phyloP scores from a whole-genome alignment of 805 yeast genomes.

The Ogataea naganishii region DNA sequence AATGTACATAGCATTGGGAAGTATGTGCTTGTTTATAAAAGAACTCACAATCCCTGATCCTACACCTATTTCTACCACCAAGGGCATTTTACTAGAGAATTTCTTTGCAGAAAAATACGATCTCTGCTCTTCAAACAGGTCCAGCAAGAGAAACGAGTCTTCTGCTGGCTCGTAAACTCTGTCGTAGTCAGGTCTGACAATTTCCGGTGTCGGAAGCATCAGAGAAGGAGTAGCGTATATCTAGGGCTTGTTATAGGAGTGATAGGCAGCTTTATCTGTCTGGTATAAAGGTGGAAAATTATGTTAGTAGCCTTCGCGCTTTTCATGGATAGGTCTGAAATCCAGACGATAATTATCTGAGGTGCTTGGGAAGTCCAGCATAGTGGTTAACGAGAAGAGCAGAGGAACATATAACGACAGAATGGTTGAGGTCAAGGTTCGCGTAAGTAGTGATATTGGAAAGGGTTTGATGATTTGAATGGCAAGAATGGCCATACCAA shows the following conservation, averaged over 20 bases:
- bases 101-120: constrained; percentile 19
- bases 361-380: too few species aligned
- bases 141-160: constrained; percentile 80
- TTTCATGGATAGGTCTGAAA: too few species aligned
- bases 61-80: constrained; percentile 79
- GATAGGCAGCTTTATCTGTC: too few species aligned
- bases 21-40: constrained; percentile 53
- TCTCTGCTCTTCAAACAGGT: constrained; percentile 60
- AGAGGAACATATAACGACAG: too few species aligned
- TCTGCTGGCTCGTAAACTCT: constrained; percentile 92
- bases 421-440: constrained; percentile 22
- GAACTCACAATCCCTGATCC: constrained; percentile 89
- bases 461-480: neutral
- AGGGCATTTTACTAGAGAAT: constrained; percentile 29
- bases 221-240: too few species aligned
- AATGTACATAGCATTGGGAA: constrained; percentile 44
- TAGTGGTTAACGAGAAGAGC: too few species aligned
- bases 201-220: constrained; percentile 78
- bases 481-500: neutral
- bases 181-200: constrained; percentile 47
- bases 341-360: too few species aligned
- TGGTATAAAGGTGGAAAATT: too few species aligned
- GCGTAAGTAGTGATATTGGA: constrained; percentile 14
- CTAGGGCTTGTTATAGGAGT: too few species aligned
- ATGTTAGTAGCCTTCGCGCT: too few species aligned